A percentile compares a stretch with the other conserved stretches of the same genome.
phyloP scores from a whole-genome alignment of 108 stramenopile species.

The Craspedostauros australis region DNA sequence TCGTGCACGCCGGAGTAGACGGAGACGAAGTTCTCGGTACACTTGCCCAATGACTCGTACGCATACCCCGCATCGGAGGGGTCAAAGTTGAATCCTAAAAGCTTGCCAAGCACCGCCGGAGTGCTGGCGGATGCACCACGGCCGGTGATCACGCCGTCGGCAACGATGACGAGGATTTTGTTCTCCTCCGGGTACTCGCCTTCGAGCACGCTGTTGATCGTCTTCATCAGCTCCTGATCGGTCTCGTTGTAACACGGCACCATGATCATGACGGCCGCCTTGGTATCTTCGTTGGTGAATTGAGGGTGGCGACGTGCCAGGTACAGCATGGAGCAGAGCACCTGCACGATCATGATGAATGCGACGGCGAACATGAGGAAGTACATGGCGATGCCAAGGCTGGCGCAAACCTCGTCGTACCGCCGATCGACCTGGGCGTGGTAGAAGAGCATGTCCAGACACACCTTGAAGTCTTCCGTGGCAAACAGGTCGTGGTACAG shows the following conservation, averaged over 20 bases:
- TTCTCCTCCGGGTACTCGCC: slow-evolving; percentile 49
- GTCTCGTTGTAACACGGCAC: slow-evolving; percentile 60
- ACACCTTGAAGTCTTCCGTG: slow-evolving; percentile 21
- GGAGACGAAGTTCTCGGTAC: slow-evolving; percentile 29
- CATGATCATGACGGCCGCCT: slow-evolving; percentile 49
- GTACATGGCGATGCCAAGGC: too few relatives aligned
- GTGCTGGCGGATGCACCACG: slow-evolving; percentile 35
- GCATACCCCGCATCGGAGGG: slow-evolving; percentile 23
- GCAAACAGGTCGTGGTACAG: slow-evolving; percentile 34
- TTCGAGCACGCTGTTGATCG: slow-evolving; percentile 36
- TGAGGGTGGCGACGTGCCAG: neutral
- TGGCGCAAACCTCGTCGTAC: neutral
- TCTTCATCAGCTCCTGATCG: slow-evolving; percentile 44
- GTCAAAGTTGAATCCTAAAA: slow-evolving; percentile 48
- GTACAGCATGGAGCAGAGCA: slow-evolving; percentile 25
- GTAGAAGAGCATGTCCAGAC: slow-evolving; percentile 46
- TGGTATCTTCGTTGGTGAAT: slow-evolving; percentile 27
- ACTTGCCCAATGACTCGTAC: slow-evolving; percentile 39
- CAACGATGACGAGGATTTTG: slow-evolving; percentile 30
- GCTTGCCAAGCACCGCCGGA: slow-evolving; percentile 36
- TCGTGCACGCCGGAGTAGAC: slow-evolving; percentile 51
- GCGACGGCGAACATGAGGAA: slow-evolving; percentile 40
- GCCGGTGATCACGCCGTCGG: slow-evolving; percentile 28
- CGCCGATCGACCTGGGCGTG: slow-evolving; percentile 22
- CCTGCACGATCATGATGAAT: slow-evolving; percentile 31